Evolutionary conservation across 805 yeast species (phyloP), one percentile per base, ranked within the genome.

Genomic region (Blastobotrys attinorum): DNA sequence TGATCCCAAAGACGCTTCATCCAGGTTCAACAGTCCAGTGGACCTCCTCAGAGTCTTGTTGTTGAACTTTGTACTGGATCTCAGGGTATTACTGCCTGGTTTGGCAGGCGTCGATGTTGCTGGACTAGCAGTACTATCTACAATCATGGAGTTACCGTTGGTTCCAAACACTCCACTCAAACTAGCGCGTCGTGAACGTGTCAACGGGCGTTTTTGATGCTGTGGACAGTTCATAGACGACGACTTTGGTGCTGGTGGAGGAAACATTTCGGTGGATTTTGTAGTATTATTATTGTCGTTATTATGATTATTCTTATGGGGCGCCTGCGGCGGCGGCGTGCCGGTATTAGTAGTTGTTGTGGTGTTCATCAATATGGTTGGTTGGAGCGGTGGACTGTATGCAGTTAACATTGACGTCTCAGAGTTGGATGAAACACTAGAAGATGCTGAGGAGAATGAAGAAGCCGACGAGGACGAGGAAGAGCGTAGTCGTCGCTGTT

Each of bases 11-110:
- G 59, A 56, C 18, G 67, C 69, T 43, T 60, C 61, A 46, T 65
- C 69, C 31, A 67, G 63, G 48, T 67, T 66, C 31, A 67, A 50
- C 31, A 66, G 56, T 6, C 72, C 69, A 20, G 64, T 56, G 3
- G 71, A 68, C 27, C 72, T 58, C 11, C 66, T 59, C 22, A 67
- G 50, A 27, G 64, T 45, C 36, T 49, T 46, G 27, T 21, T 22
- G 27, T 16, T 40, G 37, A 17, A 23, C 10, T 32, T n/a, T 7
- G 36, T 25, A 18, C 13, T 20, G 32, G 13, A 11, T 18, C 36
- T n/a, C 13, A 32, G 36, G 13, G 10, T 32, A 15, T 20, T 16
- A 8, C 13, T 25, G 29, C 10, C 29, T 7, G 29, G 7, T 25
- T 7, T 25, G 29, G 11, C 29, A 11, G 29, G 29, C n/a, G n/a